Base-by-base conservation (phyloP, 2,329 filamentous ascomycete species). In the Calonectria pseudoturangicola region DNA sequence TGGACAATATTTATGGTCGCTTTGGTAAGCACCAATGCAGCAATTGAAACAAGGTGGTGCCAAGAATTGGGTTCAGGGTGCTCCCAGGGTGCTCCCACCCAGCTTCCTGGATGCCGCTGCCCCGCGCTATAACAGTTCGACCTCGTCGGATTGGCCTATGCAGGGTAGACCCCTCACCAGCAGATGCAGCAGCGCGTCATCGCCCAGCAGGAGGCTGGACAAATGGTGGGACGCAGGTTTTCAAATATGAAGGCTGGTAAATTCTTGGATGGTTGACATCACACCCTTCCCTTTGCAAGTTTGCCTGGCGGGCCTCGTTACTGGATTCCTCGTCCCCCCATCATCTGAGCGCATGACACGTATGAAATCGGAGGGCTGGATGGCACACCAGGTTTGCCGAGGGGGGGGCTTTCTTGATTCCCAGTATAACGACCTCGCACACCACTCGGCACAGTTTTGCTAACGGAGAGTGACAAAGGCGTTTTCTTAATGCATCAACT, bases 181-280 rank as follows among this genome's bases (percentile, higher is more conserved):
- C 54, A 60, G 21, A 60, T 60, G 54, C 54, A 60, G 54, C 54
- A 60, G 54, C 25, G 25, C 54, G 54, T 60, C 54, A 60, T 60
- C 54, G 15, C 25, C 5, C 33, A 39, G 28, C 13, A 13, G 7
- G 54, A 60, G 54, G 54, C 36, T 60, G 54, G 54, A 41, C 54
- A 60, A 60, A 60, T 41, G 33, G 36, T 41, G 54, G 33, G 16
- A 18, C 21, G n/a, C 54, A 60, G 21, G 54, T 41, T 60, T 60
- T 13, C 21, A 41, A 60, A 18, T 41, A 13, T 41, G 13, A 36
- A n/a, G 54, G 54, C n/a, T 60, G 54, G 54, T 21, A 12, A 6
- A 25, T 27, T 25, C 9, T 41, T 25, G 36, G 21, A 60, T 36
- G 54, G 54, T 41, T 41, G 54, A 16, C 54, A 41, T 41, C 54